Percentiles rank a stretch among this genome's conserved stretches.
Evolutionary conservation across 2,329 filamentous ascomycete genomes (phyloP).

Genomic region (Diaporthe sp.): DNA sequence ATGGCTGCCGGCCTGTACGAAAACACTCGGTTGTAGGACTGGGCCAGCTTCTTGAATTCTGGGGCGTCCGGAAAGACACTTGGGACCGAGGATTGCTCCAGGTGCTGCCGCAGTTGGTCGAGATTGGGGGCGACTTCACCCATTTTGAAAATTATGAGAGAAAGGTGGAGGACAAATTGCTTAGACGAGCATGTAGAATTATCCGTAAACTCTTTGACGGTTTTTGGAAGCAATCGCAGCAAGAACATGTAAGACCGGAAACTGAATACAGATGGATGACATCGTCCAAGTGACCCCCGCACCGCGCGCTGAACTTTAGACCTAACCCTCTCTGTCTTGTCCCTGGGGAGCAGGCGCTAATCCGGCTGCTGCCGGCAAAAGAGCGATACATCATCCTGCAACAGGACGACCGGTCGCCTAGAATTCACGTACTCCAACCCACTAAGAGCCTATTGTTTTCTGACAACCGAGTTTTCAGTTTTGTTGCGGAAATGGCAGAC

Average conservation of each 20-base stretch:
- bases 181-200: neutral
- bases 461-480: neutral
- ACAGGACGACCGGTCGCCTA: neutral
- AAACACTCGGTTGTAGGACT: conserved; percentile 50
- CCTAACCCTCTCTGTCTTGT: neutral
- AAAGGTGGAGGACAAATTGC: too few relatives aligned
- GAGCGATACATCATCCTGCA: neutral
- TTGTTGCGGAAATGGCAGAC: conserved; percentile 5
- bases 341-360: neutral
- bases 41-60: conserved; percentile 16
- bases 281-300: neutral
- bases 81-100: conserved; percentile 18
- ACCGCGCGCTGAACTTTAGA: neutral
- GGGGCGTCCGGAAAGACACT: conserved; percentile 28
- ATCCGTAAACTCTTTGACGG: too few relatives aligned
- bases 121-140: neutral
- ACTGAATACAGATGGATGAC: conserved; percentile 3
- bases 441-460: neutral
- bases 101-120: neutral
- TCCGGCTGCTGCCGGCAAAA: conserved; percentile 19
- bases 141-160: neutral
- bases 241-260: neutral
- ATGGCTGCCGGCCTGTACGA: conserved; percentile 58
- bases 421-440: neutral
- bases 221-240: neutral